phyloP scores from a whole-genome alignment of 1,284 basidiomycete species.

The Exobasidium cylindrosporum region DNA sequence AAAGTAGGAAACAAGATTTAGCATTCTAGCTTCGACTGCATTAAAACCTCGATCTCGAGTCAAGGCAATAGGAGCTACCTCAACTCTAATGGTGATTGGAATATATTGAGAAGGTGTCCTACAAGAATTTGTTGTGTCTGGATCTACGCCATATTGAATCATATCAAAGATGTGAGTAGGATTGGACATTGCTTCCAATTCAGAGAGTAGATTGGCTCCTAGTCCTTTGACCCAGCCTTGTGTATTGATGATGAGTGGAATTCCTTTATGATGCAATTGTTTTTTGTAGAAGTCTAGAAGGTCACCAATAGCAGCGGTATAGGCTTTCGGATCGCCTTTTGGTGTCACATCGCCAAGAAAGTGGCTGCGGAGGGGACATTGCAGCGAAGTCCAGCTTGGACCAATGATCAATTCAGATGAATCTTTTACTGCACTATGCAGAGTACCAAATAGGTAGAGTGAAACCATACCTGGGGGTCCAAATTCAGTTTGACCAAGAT shows the following conservation, averaged over 20 bases:
- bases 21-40: not conserved
- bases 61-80: conserved; percentile 2
- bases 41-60: not conserved
- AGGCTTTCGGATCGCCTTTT: conserved; percentile 73
- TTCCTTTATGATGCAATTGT: conserved; percentile 20
- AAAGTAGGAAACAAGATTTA: conserved; percentile 17
- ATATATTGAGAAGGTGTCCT: conserved; percentile 18
- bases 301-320: conserved; percentile 69
- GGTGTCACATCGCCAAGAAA: conserved; percentile 80
- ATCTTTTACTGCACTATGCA: not conserved
- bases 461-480: conserved; percentile 80
- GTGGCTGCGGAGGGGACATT: conserved; percentile 70
- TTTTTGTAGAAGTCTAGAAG: conserved; percentile 66
- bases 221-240: conserved; percentile 97
- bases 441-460: conserved; percentile 65
- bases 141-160: conserved; percentile 26
- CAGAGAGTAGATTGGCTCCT: conserved; percentile 73
- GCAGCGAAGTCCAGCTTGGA: conserved; percentile 57
- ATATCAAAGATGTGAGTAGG: conserved; percentile 62
- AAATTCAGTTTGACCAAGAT: conserved; percentile 91
- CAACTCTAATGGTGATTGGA: not conserved
- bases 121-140: conserved; percentile 20
- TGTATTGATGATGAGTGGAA: conserved; percentile 85
- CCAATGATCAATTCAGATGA: conserved; percentile 23
- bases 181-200: conserved; percentile 67